phyloP scores from a whole-genome alignment of 2,329 filamentous ascomycete species.

The Davidsoniella virescens region DNA sequence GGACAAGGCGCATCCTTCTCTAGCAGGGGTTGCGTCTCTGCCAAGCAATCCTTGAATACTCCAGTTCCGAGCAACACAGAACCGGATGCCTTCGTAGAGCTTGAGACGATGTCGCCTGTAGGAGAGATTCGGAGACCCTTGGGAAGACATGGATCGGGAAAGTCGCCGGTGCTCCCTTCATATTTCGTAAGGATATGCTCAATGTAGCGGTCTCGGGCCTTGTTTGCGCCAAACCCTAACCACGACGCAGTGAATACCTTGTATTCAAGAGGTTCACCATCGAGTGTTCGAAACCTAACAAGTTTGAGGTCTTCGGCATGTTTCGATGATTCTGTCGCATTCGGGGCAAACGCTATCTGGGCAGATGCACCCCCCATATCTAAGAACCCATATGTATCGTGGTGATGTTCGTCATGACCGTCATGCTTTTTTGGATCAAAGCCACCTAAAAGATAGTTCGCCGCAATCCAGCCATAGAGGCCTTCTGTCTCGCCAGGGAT shows the following conservation, averaged over 20 bases:
- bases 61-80: conserved; percentile 65
- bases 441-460: conserved; percentile 84
- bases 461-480: conserved; percentile 91
- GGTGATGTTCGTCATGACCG: conserved; percentile 56
- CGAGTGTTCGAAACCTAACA: conserved; percentile 66
- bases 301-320: conserved; percentile 82
- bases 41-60: conserved; percentile 69
- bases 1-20: conserved; percentile 77
- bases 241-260: conserved; percentile 90
- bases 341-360: conserved; percentile 94
- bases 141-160: conserved; percentile 85
- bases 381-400: conserved; percentile 91
- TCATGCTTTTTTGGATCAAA: conserved; percentile 67
- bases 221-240: conserved; percentile 93
- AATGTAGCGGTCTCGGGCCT: conserved; percentile 77
- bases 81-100: conserved; percentile 20
- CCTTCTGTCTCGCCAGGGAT: conserved; percentile 93
- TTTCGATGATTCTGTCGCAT: conserved; percentile 73
- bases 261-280: conserved; percentile 65
- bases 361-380: conserved; percentile 98
- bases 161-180: conserved; percentile 41
- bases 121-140: conserved; percentile 55
- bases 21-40: conserved; percentile 66
- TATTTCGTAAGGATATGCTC: conserved; percentile 54
- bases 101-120: conserved; percentile 43